Conservation (phyloP, 306 rosid genomes). For the Lathyrus aphaca region DNA sequence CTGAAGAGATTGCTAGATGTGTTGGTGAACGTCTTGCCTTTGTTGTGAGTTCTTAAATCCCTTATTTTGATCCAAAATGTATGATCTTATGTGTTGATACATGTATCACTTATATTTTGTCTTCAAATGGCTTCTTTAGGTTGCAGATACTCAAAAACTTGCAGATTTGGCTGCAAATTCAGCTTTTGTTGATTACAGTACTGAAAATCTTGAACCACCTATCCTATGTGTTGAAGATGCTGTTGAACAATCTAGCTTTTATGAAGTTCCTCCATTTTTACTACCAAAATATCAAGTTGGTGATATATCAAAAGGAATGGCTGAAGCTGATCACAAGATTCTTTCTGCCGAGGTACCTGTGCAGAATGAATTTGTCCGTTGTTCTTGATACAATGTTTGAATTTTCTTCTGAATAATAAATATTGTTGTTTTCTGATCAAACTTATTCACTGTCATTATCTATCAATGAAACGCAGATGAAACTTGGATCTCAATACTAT, state of each 20-base stretch:
- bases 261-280: slow-evolving; percentile 68
- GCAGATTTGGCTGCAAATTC: slow-evolving; percentile 72
- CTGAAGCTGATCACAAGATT: slow-evolving; percentile 80
- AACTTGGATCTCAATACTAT: slow-evolving; percentile 86
- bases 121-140: slow-evolving; percentile 51
- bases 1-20: slow-evolving; percentile 60
- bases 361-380: not conserved
- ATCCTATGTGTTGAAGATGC: slow-evolving; percentile 81
- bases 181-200: slow-evolving; percentile 65
- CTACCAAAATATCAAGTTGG: slow-evolving; percentile 66
- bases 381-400: too few species aligned
- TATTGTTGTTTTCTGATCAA: slow-evolving; percentile 22
- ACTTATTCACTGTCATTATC: slow-evolving; percentile 4
- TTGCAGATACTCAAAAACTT: slow-evolving; percentile 88
- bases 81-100: not conserved
- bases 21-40: slow-evolving; percentile 80
- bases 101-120: slow-evolving; percentile 31
- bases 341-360: slow-evolving; percentile 66
- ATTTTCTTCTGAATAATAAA: slow-evolving; percentile 23
- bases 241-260: slow-evolving; percentile 64
- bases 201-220: slow-evolving; percentile 65
- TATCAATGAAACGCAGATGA: slow-evolving; percentile 57
- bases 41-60: slow-evolving; percentile 58
- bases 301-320: slow-evolving; percentile 85
- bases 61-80: slow-evolving; percentile 1